Base-by-base conservation (phyloP, 495 filamentous ascomycete species). In the Hypoxylon lienhwacheense region DNA sequence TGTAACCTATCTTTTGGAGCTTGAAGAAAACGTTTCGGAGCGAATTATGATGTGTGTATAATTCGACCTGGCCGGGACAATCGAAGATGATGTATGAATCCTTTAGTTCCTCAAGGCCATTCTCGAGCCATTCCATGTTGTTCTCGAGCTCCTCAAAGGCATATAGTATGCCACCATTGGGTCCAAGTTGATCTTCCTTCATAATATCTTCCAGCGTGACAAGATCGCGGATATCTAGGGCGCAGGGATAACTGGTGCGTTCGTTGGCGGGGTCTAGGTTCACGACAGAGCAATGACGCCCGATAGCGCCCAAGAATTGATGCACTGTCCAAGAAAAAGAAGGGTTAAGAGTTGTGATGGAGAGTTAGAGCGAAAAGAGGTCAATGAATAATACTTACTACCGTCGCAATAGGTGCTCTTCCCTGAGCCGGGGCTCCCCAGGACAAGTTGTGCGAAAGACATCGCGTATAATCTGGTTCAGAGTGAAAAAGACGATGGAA, bases 241-340 rank as follows among this genome's bases (percentile, higher is more conserved):
- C 91, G 71, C 86, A 90, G 3, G 85, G 83, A 63, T 91, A 92
- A 29, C 75, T 83, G 2, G 83, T 87, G 37, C 78, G 77, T 65
- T 98, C 93, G 76, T 98, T 98, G 35, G 93, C 93, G 25, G 93
- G 93, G 73, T 98, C 93, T 54, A 98, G 85, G 71, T 98, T 98
- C 48, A 96, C 88, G 31, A 96, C 81, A 8, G 90, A 93, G 75
- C 89, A 96, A 73, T 93, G 91, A 29, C 93, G 86, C 31, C 89
- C 89, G 65, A 98, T 95, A 40, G 93, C 91, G 47, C 83, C 82
- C 77, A 97, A 85, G 78, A 97, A 97, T 74, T 98, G 93, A 61
- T 96, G 89, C 89, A 98, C 77, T 82, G 17, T 29, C 45, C 15
- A 29, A 15, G 34, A 21, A 31, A 14, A 20, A 32, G 7, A 45